These are phyloP conservation scores for Gymnopus androsaceus DNA, from an alignment of 1,284 basidiomycete genomes.

Conservation along the genomic window DNA sequence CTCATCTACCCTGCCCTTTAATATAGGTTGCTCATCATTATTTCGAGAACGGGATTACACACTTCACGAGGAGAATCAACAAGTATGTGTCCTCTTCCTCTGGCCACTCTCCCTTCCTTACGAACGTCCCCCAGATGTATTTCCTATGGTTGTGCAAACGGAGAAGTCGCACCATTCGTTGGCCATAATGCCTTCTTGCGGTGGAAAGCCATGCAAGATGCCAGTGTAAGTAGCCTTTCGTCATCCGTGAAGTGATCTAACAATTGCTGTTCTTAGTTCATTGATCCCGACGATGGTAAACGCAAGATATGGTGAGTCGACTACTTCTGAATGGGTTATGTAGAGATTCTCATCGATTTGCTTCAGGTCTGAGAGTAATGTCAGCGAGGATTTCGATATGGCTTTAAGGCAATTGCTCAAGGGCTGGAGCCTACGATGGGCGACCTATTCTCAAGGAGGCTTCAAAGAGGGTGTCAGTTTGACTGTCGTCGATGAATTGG, in stretches of 20 bases:
- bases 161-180: constrained; percentile 74
- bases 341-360: too few relatives aligned
- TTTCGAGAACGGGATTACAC: constrained; percentile 83
- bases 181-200: constrained; percentile 88
- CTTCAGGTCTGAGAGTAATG: constrained; percentile 83
- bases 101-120: neutral
- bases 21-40: constrained; percentile 84
- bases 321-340: too few relatives aligned
- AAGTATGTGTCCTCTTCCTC: constrained; percentile 25
- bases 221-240: constrained; percentile 33
- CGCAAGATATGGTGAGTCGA: constrained; percentile 84
- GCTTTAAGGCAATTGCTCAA: constrained; percentile 53
- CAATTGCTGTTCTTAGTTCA: neutral
- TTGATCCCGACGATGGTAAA: constrained; percentile 9
- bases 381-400: constrained; percentile 84
- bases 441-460: constrained; percentile 75
- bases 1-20: constrained; percentile 56
- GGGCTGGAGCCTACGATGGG: constrained; percentile 81
- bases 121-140: constrained; percentile 29
- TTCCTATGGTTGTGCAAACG: constrained; percentile 26
- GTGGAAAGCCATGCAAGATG: constrained; percentile 84
- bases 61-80: constrained; percentile 74
- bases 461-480: constrained; percentile 88
- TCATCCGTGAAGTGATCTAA: neutral
- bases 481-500: constrained; percentile 75